A percentile compares a stretch with the other conserved stretches of the same genome.
Evolutionary conservation across 805 yeast genomes (phyloP).

Genomic region (Pichia eremophila): DNA sequence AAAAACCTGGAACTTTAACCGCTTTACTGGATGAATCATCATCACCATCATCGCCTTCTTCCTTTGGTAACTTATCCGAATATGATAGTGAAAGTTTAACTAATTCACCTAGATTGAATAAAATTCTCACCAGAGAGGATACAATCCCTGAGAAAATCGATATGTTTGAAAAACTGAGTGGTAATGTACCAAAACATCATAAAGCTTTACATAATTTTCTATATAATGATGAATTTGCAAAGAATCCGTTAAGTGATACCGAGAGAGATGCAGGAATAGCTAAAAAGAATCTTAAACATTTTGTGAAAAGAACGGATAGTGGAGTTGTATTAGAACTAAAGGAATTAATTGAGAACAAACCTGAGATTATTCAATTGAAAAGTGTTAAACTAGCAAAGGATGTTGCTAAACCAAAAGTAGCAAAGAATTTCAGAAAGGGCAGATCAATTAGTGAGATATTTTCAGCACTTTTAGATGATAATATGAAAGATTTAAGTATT

Average conservation of each 20-base stretch:
- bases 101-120: background rate
- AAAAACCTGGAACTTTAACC: slow-evolving; percentile 8
- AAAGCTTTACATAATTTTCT: slow-evolving; percentile 1
- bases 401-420: background rate
- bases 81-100: background rate
- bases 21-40: slow-evolving; percentile 11
- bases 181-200: slow-evolving; percentile 9
- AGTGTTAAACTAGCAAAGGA: background rate
- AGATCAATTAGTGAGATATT: slow-evolving; percentile 18
- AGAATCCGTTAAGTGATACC: background rate
- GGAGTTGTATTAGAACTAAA: slow-evolving; percentile 7
- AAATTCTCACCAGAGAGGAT: background rate
- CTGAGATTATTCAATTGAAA: slow-evolving; percentile 4
- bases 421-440: background rate
- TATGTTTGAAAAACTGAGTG: slow-evolving; percentile 23
- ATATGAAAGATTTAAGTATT: slow-evolving; percentile 19
- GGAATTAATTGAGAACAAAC: slow-evolving; percentile 8
- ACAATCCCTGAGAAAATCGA: slow-evolving; percentile 20
- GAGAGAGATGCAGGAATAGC: background rate
- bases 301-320: slow-evolving; percentile 6
- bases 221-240: background rate
- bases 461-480: slow-evolving; percentile 19
- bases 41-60: slow-evolving; percentile 6
- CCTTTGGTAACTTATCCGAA: background rate
- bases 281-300: slow-evolving; percentile 6